phyloP scores from a whole-genome alignment of 352 stramenopile species.

The Phytophthora pluvialis region DNA sequence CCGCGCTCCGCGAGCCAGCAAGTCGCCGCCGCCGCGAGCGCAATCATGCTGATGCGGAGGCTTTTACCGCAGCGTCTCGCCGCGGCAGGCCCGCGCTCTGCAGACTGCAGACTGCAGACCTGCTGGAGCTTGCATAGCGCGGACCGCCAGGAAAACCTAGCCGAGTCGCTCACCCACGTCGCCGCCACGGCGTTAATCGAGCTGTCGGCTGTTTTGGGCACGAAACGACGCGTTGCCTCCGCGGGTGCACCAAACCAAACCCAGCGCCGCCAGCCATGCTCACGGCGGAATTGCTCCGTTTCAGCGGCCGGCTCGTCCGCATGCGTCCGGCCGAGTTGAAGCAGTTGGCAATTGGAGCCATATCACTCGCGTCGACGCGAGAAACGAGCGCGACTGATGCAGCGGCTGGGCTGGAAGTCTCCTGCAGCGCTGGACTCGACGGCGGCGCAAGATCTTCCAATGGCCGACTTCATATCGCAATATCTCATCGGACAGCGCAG shows the following conservation, averaged over 20 bases:
- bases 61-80: too few relatives aligned
- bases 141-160: conserved; percentile 11
- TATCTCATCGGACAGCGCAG: conserved; percentile 22
- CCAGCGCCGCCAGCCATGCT: too few relatives aligned
- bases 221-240: conserved; percentile 14
- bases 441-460: conserved; percentile 12
- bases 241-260: too few relatives aligned
- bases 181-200: conserved; percentile 10
- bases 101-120: neutral
- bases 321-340: conserved; percentile 25
- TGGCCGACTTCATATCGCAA: conserved; percentile 18
- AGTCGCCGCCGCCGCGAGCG: neutral
- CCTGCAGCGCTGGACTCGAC: neutral
- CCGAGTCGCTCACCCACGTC: too few relatives aligned
- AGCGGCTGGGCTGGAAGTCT: neutral
- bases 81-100: too few relatives aligned
- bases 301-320: conserved; percentile 8
- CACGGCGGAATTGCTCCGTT: neutral
- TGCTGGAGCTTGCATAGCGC: conserved; percentile 13
- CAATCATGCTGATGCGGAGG: conserved; percentile 16
- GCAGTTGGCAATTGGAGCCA: conserved; percentile 25
- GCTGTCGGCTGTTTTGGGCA: conserved; percentile 3
- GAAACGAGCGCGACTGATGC: conserved; percentile 2
- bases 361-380: conserved; percentile 2
- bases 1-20: too few relatives aligned